These are phyloP conservation scores for Ilyonectria robusta DNA, from an alignment of 2,329 filamentous ascomycete genomes.

Conservation along the genomic window DNA sequence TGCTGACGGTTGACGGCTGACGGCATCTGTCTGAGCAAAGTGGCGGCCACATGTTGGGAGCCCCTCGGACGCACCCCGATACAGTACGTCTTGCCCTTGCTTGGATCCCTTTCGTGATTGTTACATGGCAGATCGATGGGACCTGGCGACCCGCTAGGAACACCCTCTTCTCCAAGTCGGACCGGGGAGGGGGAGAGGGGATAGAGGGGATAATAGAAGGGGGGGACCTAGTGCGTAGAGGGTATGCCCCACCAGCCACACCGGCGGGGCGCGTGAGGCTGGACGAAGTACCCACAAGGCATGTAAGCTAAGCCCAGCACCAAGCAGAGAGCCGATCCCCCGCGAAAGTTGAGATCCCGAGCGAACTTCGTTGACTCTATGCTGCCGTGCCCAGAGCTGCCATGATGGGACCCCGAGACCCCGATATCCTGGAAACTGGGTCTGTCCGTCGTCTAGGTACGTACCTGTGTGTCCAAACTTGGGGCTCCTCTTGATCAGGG, in stretches of 20 bases:
- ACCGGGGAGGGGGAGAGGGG: conserved; percentile 7
- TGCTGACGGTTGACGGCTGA: not conserved
- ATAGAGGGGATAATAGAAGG: too few relatives aligned
- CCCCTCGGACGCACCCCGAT: not conserved
- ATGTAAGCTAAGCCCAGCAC: conserved; percentile 9
- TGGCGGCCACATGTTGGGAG: too few relatives aligned
- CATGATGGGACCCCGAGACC: not conserved
- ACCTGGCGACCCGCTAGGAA: not conserved
- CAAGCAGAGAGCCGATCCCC: conserved; percentile 36
- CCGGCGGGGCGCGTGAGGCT: conserved; percentile 18
- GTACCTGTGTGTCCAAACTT: conserved; percentile 1
- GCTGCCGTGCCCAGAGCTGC: conserved; percentile 34
- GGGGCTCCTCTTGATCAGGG: not conserved
- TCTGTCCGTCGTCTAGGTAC: not conserved
- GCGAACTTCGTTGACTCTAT: conserved; percentile 42
- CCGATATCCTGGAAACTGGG: conserved; percentile 31
- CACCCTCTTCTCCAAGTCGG: conserved; percentile 11
- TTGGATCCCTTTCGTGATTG: not conserved
- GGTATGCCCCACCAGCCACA: conserved; percentile 3
- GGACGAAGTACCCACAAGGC: conserved; percentile 27
- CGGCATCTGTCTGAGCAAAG: too few relatives aligned
- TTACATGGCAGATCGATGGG: not conserved
- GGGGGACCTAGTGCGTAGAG: not conserved
- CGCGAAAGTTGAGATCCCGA: conserved; percentile 45
- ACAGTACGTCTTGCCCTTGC: not conserved